phyloP scores from a whole-genome alignment of 1,284 basidiomycete species.

The Sporisorium graminicola region DNA sequence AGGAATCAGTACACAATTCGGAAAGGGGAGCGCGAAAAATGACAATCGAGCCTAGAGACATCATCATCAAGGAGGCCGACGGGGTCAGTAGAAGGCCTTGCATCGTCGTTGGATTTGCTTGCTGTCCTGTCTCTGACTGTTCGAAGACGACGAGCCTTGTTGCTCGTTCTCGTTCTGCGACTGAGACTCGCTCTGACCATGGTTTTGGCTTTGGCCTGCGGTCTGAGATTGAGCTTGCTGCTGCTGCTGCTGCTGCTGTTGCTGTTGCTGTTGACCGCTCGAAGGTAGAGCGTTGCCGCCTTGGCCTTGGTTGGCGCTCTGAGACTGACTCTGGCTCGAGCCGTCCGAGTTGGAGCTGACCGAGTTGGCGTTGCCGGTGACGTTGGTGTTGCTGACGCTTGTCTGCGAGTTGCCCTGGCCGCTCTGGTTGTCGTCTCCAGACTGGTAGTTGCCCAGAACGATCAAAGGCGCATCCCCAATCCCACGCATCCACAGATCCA shows the following conservation, averaged over 20 bases:
- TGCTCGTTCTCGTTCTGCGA: slow-evolving; percentile 9
- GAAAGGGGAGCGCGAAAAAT: too few species aligned
- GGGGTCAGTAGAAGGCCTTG: slow-evolving; percentile 10
- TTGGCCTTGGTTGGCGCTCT: slow-evolving; percentile 19
- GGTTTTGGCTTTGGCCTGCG: too few species aligned
- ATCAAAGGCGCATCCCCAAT: slow-evolving; percentile 28
- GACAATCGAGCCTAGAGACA: too few species aligned
- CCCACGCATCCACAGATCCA: slow-evolving; percentile 19
- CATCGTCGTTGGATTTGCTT: slow-evolving; percentile 6
- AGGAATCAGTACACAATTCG: too few species aligned
- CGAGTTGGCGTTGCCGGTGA: slow-evolving; percentile 32
- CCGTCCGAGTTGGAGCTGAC: slow-evolving; percentile 30
- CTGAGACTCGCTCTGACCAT: slow-evolving; percentile 11
- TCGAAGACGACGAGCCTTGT: slow-evolving; percentile 1
- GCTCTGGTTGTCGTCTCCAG: slow-evolving; percentile 27
- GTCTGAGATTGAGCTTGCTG: slow-evolving; percentile 4
- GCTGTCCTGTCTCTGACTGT: slow-evolving; percentile 2
- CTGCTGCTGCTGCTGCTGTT: slow-evolving; percentile 13
- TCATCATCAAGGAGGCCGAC: too few species aligned
- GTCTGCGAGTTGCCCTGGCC: slow-evolving; percentile 29
- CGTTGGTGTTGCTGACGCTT: slow-evolving; percentile 26
- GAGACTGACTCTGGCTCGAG: slow-evolving; percentile 22
- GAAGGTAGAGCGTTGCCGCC: background rate
- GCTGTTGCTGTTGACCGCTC: slow-evolving; percentile 10
- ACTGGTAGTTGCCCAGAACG: slow-evolving; percentile 35